Evolutionary conservation across 169 alveolate species (phyloP).

Genomic region (Plasmodium ovale): DNA sequence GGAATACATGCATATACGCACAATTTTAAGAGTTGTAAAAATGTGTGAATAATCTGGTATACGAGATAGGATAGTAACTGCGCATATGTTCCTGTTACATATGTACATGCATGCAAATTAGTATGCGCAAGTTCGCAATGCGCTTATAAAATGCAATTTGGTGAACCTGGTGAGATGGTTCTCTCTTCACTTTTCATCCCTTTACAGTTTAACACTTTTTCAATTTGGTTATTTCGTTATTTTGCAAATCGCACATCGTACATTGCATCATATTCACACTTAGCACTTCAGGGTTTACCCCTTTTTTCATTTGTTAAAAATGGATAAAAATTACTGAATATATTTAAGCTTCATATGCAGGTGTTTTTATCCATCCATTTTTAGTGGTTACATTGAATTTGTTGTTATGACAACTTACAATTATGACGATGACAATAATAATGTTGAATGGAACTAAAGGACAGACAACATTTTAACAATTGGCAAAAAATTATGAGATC

Average conservation of each 20-base stretch:
- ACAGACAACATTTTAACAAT: constrained; percentile 9
- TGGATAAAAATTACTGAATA: background rate
- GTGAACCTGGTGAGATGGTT: too few relatives aligned
- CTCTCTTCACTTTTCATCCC: too few relatives aligned
- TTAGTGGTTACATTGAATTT: background rate
- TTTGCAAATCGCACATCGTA: too few relatives aligned
- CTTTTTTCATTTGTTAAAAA: too few relatives aligned
- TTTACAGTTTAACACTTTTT: too few relatives aligned
- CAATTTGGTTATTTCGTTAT: too few relatives aligned
- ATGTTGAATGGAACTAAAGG: background rate
- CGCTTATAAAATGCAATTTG: background rate
- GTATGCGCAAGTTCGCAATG: constrained; percentile 1
- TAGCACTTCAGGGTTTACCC: too few relatives aligned
- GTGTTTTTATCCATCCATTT: constrained; percentile 15
- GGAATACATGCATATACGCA: background rate
- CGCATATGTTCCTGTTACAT: too few relatives aligned
- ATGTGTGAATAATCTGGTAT: background rate
- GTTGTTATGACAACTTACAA: background rate
- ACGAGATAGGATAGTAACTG: constrained; percentile 6
- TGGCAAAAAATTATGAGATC: background rate
- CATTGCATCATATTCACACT: too few relatives aligned
- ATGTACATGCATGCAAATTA: background rate
- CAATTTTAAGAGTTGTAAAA: background rate
- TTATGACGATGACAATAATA: background rate
- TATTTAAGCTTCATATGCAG: background rate